These are phyloP conservation scores for Leccinum fibrillosum DNA, from an alignment of 768 basidiomycete species.

Conservation along the genomic window DNA sequence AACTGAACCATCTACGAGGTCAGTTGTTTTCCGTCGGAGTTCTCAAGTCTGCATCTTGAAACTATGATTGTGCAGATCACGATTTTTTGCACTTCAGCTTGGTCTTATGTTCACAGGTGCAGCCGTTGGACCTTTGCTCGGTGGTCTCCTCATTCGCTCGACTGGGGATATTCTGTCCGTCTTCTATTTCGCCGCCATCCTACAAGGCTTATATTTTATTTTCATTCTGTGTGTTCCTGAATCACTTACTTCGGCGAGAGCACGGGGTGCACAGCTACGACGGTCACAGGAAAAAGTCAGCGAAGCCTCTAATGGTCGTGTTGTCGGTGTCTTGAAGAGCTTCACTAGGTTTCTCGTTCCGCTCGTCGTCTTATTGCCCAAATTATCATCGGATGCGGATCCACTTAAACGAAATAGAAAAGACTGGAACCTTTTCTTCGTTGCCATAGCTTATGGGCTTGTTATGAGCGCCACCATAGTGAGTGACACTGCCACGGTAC, in stretches of 20 bases:
- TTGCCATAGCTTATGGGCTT: constrained; percentile 53
- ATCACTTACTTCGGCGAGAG: constrained; percentile 59
- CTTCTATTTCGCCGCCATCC: constrained; percentile 60
- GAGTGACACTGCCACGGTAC: constrained; percentile 24
- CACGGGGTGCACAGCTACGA: no score
- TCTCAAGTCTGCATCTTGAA: constrained; percentile 1
- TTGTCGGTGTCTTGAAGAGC: constrained; percentile 32
- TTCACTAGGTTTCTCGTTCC: constrained; percentile 68
- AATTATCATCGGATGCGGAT: constrained; percentile 27
- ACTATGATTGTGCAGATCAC: constrained; percentile 42
- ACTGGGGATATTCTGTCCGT: constrained; percentile 58
- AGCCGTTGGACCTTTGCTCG: constrained; percentile 72
- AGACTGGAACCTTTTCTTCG: constrained; percentile 65
- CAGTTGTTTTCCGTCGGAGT: constrained; percentile 2
- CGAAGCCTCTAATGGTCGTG: not conserved
- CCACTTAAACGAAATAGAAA: constrained; percentile 39
- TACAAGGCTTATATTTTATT: constrained; percentile 49
- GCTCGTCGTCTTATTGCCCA: constrained; percentile 61
- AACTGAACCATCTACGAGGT: constrained; percentile 54
- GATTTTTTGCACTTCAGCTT: constrained; percentile 57
- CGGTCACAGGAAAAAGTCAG: no score
- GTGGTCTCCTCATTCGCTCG: constrained; percentile 57
- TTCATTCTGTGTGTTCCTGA: constrained; percentile 69
- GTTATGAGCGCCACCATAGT: no score
- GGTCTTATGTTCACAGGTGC: constrained; percentile 76